Percentiles rank a stretch among this genome's conserved stretches.
These are phyloP conservation scores for Cladosporium sphaerospermum DNA, from an alignment of 2,329 filamentous ascomycete genomes.

Conservation along the genomic window DNA sequence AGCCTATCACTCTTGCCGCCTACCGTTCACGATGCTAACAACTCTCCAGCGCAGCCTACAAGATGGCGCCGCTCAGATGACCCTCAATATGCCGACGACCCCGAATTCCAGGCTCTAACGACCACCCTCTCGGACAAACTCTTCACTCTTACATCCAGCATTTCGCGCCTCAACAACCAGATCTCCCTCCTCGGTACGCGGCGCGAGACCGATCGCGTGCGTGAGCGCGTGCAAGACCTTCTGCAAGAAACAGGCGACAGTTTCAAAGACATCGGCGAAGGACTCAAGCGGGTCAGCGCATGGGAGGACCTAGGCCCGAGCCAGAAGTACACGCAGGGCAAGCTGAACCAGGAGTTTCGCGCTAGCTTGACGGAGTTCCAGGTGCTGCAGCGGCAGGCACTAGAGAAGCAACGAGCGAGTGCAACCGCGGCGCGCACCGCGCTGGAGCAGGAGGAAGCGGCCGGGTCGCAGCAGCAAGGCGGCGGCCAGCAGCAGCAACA, in stretches of 20 bases:
- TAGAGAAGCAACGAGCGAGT: conserved; percentile 88
- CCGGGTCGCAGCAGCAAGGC: conserved; percentile 30
- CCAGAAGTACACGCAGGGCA: conserved; percentile 94
- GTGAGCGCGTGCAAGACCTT: conserved; percentile 81
- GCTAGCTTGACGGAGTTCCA: conserved; percentile 87
- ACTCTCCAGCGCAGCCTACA: conserved; percentile 54
- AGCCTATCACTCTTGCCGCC: neutral
- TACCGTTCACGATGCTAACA: neutral
- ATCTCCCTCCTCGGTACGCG: conserved; percentile 80
- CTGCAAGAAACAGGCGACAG: conserved; percentile 78
- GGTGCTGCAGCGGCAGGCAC: conserved; percentile 75
- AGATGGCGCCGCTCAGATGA: conserved; percentile 63
- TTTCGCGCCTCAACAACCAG: conserved; percentile 76
- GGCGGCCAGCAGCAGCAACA: conserved; percentile 50
- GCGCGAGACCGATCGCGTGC: conserved; percentile 82
- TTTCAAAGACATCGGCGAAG: conserved; percentile 89
- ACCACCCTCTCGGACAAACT: conserved; percentile 80
- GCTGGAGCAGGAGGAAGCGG: conserved; percentile 49
- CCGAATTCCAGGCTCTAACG: conserved; percentile 79
- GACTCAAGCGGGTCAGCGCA: conserved; percentile 82
- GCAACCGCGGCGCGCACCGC: conserved; percentile 76
- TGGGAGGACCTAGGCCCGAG: conserved; percentile 70
- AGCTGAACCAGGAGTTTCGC: conserved; percentile 89
- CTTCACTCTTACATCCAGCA: conserved; percentile 82
- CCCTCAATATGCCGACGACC: conserved; percentile 78